Evolutionary conservation across 441 rosid species (phyloP), one percentile per base, ranked within the genome.

Genomic region (Pelargonium myrrhifolium): DNA sequence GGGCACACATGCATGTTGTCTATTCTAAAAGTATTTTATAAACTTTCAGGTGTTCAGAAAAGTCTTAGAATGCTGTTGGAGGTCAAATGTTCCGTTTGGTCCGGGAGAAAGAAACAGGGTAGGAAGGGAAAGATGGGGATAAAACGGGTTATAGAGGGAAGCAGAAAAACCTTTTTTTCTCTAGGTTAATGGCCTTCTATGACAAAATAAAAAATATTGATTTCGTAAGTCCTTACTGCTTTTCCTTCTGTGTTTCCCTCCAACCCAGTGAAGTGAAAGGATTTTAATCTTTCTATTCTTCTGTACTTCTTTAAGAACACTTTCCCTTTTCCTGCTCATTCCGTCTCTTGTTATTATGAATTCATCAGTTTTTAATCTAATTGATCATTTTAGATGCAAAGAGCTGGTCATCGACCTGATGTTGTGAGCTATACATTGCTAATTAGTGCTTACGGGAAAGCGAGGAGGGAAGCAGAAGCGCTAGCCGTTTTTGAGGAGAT

Each of bases 391-490:
- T 80, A 93, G 99, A 89, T 93, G 99, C 96, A 88, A 84, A 87
- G 97, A 83, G 87, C 90, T 66, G 88, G 80, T 75, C 84, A 86
- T 69, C 80, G 59, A 71, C 96, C 97, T 47, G 98, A 90, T 59
- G 97, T 90, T 61, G 89, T 93, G 65, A 90, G 97, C 77, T 93
- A 93, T 77, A 93, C 97, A 59, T 79, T 83, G 66, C 98, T 93
- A 60, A 84, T 93, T 73, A 89, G 85, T 72, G 97, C 96, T 71
- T 93, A 93, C 75, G 96, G 97, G 62, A 89, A 82, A 83, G 97
- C 97, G 62, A 83, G 98, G 72, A 84, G 97, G 74, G 98, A 93
- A 70, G 97, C 83, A 64, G 98, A 93, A 89, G 97, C 98, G 69
- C 75, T 93, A 62, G 89, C 97, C 47, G 98, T 93, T 79, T 93